Evolutionary conservation across 208 protist genomes (phyloP).

Genomic region (Crithidia brevicula): DNA sequence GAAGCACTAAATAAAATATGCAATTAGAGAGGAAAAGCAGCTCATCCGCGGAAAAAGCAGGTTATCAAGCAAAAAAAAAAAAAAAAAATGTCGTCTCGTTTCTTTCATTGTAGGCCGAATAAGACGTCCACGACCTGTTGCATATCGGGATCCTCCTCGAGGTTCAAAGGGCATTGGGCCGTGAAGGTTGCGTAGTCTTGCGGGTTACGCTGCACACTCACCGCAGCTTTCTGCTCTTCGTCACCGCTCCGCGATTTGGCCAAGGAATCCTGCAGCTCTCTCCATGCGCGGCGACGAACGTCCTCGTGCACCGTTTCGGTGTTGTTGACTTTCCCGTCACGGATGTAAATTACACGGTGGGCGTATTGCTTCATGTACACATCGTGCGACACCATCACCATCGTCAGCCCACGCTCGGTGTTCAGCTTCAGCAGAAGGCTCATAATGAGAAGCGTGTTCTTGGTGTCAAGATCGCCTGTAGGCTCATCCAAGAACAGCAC

Average conservation of each 20-base stretch:
- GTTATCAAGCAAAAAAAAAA: neutral
- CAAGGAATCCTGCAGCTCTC: slow-evolving; percentile 37
- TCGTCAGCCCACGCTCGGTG: slow-evolving; percentile 84
- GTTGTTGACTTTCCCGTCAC: slow-evolving; percentile 93
- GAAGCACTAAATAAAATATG: no score
- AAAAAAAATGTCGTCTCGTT: neutral
- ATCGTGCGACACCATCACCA: slow-evolving; percentile 98
- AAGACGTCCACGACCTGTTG: slow-evolving; percentile 60
- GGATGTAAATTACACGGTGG: slow-evolving; percentile 93
- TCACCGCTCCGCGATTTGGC: slow-evolving; percentile 9
- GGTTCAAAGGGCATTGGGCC: slow-evolving; percentile 57
- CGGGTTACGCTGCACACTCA: slow-evolving; percentile 40
- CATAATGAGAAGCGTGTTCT: slow-evolving; percentile 95
- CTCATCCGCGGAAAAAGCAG: slow-evolving; percentile 5
- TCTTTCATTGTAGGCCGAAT: slow-evolving; percentile 37
- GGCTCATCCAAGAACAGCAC: slow-evolving; percentile 96
- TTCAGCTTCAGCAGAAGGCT: slow-evolving; percentile 94
- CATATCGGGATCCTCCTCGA: slow-evolving; percentile 73
- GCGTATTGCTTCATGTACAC: slow-evolving; percentile 95
- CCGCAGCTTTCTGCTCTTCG: slow-evolving; percentile 17
- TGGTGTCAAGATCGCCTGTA: slow-evolving; percentile 96
- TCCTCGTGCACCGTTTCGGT: slow-evolving; percentile 51
- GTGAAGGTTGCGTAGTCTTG: slow-evolving; percentile 64
- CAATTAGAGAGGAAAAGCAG: neutral
- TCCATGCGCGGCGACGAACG: slow-evolving; percentile 51